Conservation (phyloP, 2,329 filamentous ascomycete species). For the Dactylella cylindrospora region DNA sequence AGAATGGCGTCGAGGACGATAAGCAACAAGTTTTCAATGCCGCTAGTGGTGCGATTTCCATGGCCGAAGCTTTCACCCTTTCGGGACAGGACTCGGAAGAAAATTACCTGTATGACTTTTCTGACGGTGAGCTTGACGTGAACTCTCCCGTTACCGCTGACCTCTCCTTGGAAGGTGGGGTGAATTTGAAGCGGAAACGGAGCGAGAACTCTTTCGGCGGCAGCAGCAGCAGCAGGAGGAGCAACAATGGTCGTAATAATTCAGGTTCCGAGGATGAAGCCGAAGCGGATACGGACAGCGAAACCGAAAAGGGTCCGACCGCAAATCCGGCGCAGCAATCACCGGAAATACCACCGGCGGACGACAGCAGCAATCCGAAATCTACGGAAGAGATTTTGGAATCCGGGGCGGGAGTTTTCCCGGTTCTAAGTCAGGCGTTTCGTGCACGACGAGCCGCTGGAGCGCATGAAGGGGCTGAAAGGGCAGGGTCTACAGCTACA, state of each 20-base stretch:
- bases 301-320: too few species aligned
- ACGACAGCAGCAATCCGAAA: too few species aligned
- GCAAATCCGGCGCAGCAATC: too few species aligned
- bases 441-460: neutral
- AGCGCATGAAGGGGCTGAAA: slow-evolving; percentile 1
- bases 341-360: too few species aligned
- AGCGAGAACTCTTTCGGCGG: too few species aligned
- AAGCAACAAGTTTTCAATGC: slow-evolving; percentile 30
- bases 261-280: neutral
- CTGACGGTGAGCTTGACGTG: slow-evolving; percentile 4
- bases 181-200: slow-evolving; percentile 38
- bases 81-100: slow-evolving; percentile 38
- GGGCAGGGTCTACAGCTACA: too few species aligned
- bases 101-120: slow-evolving; percentile 15
- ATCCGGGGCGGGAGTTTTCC: slow-evolving; percentile 12
- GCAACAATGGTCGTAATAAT: neutral
- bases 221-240: slow-evolving; percentile 1
- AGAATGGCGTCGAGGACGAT: slow-evolving; percentile 41
- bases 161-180: too few species aligned
- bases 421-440: slow-evolving; percentile 23
- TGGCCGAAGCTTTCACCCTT: slow-evolving; percentile 25
- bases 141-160: slow-evolving; percentile 7
- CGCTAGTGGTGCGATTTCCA: slow-evolving; percentile 40
- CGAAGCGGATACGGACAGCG: neutral
- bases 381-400: too few species aligned